A percentile compares a stretch with the other conserved stretches of the same genome.
phyloP scores from a whole-genome alignment of 1,284 basidiomycete genomes.

The Cutaneotrichosporon cavernicola region DNA sequence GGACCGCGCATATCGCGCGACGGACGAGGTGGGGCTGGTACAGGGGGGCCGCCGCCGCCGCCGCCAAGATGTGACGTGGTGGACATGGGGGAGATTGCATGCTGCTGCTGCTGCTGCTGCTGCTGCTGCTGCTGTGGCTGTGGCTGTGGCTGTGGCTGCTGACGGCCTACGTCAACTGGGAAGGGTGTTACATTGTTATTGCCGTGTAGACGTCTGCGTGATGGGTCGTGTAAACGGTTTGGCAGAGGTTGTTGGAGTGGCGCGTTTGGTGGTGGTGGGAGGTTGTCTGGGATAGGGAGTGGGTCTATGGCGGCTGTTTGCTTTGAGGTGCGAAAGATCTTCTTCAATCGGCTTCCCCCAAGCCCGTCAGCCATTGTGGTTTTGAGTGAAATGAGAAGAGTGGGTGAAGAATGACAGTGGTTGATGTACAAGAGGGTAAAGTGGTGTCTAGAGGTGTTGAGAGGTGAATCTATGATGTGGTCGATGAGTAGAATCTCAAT shows the following conservation, averaged over 20 bases:
- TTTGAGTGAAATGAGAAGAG: not conserved
- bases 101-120: not conserved
- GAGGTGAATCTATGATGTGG: not conserved
- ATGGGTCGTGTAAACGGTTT: constrained; percentile 4
- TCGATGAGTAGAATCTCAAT: not conserved
- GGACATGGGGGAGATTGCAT: not conserved
- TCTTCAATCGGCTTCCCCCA: constrained; percentile 19
- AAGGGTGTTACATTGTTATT: constrained; percentile 41
- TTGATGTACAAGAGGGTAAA: not conserved
- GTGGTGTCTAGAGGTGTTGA: not conserved
- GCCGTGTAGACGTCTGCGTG: constrained; percentile 10
- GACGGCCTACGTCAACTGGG: constrained; percentile 35
- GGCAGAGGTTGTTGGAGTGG: constrained; percentile 8
- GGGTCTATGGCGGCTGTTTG: constrained; percentile 10
- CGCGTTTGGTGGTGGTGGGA: not conserved
- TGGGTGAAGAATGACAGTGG: not conserved
- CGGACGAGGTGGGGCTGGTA: constrained; percentile 5
- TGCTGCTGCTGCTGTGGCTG: not conserved
- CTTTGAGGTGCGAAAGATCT: constrained; percentile 23
- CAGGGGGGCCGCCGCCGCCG: not conserved
- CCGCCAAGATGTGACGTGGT: not conserved
- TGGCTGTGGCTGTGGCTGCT: constrained; percentile 13
- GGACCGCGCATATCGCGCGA: constrained; percentile 4
- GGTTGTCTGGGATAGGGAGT: constrained; percentile 7
- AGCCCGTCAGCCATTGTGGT: constrained; percentile 15